A percentile compares a stretch with the other conserved stretches of the same genome.
Conservation (phyloP, 164 flowering plant species). For the Stephania japonica region DNA sequence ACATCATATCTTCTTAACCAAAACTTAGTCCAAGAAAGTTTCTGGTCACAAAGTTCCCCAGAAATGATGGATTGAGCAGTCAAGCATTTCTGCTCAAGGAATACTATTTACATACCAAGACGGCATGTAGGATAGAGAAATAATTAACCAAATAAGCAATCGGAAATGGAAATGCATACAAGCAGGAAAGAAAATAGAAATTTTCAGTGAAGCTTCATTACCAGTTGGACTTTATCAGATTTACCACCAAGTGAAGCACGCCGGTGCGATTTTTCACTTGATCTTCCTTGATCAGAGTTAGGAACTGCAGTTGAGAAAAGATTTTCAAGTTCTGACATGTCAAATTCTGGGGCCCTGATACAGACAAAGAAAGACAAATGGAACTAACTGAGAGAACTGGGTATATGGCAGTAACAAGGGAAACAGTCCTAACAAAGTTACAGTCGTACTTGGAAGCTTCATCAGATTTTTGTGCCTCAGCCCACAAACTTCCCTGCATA, state of each 20-base stretch:
- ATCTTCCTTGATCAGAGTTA: slow-evolving; percentile 36
- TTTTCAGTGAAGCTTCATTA: slow-evolving; percentile 19
- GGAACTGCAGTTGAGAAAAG: slow-evolving; percentile 84
- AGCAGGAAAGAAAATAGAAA: slow-evolving; percentile 1
- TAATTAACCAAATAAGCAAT: background rate
- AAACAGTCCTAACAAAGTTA: slow-evolving; percentile 10
- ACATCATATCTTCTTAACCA: no score
- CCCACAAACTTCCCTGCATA: slow-evolving; percentile 92
- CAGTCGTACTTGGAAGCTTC: slow-evolving; percentile 58
- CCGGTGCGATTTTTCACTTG: slow-evolving; percentile 44
- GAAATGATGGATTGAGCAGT: background rate
- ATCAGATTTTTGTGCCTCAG: slow-evolving; percentile 69
- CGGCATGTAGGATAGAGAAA: background rate
- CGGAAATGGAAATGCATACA: background rate
- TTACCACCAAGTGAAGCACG: slow-evolving; percentile 47
- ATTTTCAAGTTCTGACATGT: slow-evolving; percentile 84
- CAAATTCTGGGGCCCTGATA: slow-evolving; percentile 89
- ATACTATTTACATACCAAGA: background rate
- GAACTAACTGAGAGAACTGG: background rate
- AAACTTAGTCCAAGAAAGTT: no score
- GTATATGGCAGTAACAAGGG: background rate
- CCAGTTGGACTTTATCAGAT: slow-evolving; percentile 88
- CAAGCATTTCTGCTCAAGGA: background rate
- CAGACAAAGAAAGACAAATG: slow-evolving; percentile 3
- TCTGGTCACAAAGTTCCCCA: background rate